Evolutionary conservation across 2,329 filamentous ascomycete genomes (phyloP).

Genomic region (Fusarium phyllophilum): DNA sequence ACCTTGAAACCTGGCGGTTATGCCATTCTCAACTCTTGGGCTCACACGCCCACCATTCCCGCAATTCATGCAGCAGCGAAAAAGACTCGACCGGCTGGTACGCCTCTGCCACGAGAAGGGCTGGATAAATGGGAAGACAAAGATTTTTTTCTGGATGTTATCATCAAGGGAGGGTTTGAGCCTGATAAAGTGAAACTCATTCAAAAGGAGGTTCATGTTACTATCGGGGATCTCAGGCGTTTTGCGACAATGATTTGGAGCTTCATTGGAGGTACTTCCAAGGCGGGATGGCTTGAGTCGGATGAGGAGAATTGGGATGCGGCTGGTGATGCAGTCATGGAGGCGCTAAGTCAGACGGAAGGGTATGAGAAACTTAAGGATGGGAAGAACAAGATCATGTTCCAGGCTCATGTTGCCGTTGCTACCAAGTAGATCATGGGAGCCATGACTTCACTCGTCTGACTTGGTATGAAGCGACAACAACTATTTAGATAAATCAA

Average conservation of each 20-base stretch:
- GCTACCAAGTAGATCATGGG: neutral
- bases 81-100: neutral
- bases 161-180: neutral
- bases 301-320: constrained; percentile 14
- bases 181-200: fast-evolving
- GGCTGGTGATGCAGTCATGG: neutral
- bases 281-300: constrained; percentile 7
- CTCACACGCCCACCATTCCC: neutral
- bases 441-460: neutral
- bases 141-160: fast-evolving
- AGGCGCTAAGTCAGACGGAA: neutral
- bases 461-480: fast-evolving
- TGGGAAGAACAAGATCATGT: neutral
- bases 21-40: constrained; percentile 8
- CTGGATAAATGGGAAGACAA: constrained; percentile 10
- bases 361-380: neutral
- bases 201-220: neutral
- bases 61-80: neutral
- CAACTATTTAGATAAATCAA: fast-evolving
- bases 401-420: constrained; percentile 1
- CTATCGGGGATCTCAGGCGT: neutral
- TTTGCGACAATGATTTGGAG: constrained; percentile 17
- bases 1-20: neutral
- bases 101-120: neutral
- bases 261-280: constrained; percentile 3